A percentile compares a stretch with the other conserved stretches of the same genome.
phyloP scores from a whole-genome alignment of 2,329 filamentous ascomycete genomes.

The Ambrosiella cleistominuta region DNA sequence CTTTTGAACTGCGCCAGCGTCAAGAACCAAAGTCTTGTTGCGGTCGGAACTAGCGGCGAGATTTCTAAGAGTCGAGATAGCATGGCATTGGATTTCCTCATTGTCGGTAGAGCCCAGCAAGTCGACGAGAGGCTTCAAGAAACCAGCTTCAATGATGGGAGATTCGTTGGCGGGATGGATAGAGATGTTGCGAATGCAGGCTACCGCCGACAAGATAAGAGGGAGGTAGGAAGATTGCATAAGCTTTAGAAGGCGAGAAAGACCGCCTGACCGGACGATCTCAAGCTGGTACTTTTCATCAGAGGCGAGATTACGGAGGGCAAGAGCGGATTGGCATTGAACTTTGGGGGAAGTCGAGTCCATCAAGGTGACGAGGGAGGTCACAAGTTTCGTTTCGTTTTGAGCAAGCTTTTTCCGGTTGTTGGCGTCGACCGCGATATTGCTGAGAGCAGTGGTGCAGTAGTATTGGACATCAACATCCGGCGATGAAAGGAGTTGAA shows the following conservation, averaged over 20 bases:
- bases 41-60: conserved; percentile 90
- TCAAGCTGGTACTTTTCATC: conserved; percentile 98
- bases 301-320: conserved; percentile 84
- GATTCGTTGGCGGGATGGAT: conserved; percentile 97
- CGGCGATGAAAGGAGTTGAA: conserved; percentile 77
- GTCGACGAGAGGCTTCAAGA: conserved; percentile 83
- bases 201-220: conserved; percentile 87
- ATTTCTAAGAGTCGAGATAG: conserved; percentile 90
- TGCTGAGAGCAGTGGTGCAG: conserved; percentile 94
- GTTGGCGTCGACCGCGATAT: conserved; percentile 85
- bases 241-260: conserved; percentile 70
- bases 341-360: conserved; percentile 95
- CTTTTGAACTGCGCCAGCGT: conserved; percentile 92
- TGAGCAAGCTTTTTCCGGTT: conserved; percentile 85
- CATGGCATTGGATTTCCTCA: conserved; percentile 97
- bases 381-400: conserved; percentile 77
- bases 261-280: conserved; percentile 76
- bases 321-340: conserved; percentile 89
- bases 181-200: conserved; percentile 96
- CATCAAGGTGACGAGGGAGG: conserved; percentile 90
- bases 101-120: conserved; percentile 89
- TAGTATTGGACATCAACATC: conserved; percentile 99
- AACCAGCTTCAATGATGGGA: conserved; percentile 94
- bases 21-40: conserved; percentile 93
- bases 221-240: conserved; percentile 91